Base-by-base conservation (phyloP, 805 yeast genomes). In the Candida tibetensis region DNA sequence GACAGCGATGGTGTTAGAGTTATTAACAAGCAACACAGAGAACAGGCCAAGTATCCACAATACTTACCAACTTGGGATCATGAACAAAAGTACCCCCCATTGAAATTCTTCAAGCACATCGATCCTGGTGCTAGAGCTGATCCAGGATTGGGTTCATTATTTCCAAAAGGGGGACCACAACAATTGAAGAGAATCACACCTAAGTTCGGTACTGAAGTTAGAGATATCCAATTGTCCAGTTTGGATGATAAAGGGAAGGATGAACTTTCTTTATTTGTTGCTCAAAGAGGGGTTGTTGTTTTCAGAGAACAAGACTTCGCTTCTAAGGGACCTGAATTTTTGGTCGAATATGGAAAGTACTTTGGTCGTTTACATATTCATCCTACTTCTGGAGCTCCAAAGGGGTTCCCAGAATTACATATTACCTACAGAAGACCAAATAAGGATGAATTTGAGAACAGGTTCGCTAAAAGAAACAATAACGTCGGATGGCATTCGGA, bases 121-220 rank as follows among this genome's bases (percentile, higher is more conserved):
- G 90, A 83, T 50, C 79, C 81, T n/a, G 89, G 82, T n/a, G 57
- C 66, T 19, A 65, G 73, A 39, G 89, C 83, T n/a, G 83, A 82
- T 53, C 74, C 79, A n/a, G 44, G 58, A 2, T 69, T 77, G 37
- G 67, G 71, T 17, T 73, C 70, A 48, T 66, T 82, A 40, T 72
- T 80, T 47, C 75, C 76, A n/a, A 37, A 57, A 36, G 37, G 36
- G 13, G 33, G 13, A 1, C 13, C 13, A 23, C 49, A 38, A 44
- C 57, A 23, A 7, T 53, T 55, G 32, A 74, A 72, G 45, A 58
- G 51, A 36, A 57, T 84, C 27, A 77, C 86, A 1, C 91, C 93
- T 21, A 82, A 77, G 52, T 66, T 85, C 36, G 95, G 93, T 15
- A 66, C 81, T 14, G 86, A 79, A 45, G 63, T 85, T 32, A 60